phyloP scores from a whole-genome alignment of 148 eudicot genomes.

The Talinum fruticosum region DNA sequence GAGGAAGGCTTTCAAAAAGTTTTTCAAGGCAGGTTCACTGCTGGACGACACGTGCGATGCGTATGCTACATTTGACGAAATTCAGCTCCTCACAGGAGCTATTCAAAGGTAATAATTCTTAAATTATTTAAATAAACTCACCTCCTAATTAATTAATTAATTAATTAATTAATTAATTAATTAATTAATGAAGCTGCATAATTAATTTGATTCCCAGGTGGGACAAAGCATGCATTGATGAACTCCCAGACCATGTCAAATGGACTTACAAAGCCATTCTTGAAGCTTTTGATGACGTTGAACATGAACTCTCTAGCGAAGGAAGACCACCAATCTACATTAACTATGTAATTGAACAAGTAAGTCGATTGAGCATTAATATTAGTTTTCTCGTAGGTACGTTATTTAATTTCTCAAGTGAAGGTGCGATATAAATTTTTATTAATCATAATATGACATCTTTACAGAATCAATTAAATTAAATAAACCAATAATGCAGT shows the following conservation, averaged over 20 bases:
- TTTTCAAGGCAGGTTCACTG: slow-evolving; percentile 12
- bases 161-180: too few species aligned
- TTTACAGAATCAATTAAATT: too few species aligned
- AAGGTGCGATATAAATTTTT: too few species aligned
- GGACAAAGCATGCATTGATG: slow-evolving; percentile 24
- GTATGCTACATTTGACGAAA: slow-evolving; percentile 41
- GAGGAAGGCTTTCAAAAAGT: slow-evolving; percentile 23
- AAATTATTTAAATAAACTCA: too few species aligned
- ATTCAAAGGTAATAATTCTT: slow-evolving; percentile 42
- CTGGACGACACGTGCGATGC: slow-evolving; percentile 43
- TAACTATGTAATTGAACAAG: slow-evolving; percentile 32
- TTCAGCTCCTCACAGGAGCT: slow-evolving; percentile 24
- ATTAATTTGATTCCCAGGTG: slow-evolving; percentile 24
- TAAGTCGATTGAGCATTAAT: background rate
- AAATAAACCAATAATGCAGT: too few species aligned
- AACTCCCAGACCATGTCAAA: slow-evolving; percentile 44
- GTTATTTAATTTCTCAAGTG: too few species aligned
- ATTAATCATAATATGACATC: too few species aligned
- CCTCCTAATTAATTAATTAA: too few species aligned
- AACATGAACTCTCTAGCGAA: slow-evolving; percentile 28
- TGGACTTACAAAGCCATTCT: slow-evolving; percentile 18
- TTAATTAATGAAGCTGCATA: too few species aligned
- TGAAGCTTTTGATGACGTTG: slow-evolving; percentile 34
- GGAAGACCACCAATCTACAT: slow-evolving; percentile 28
- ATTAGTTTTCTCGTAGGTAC: too few species aligned